Percentiles rank a stretch among this genome's conserved stretches.
These are phyloP conservation scores for Polyporus arcularius DNA, from an alignment of 768 basidiomycete species.

Conservation along the genomic window DNA sequence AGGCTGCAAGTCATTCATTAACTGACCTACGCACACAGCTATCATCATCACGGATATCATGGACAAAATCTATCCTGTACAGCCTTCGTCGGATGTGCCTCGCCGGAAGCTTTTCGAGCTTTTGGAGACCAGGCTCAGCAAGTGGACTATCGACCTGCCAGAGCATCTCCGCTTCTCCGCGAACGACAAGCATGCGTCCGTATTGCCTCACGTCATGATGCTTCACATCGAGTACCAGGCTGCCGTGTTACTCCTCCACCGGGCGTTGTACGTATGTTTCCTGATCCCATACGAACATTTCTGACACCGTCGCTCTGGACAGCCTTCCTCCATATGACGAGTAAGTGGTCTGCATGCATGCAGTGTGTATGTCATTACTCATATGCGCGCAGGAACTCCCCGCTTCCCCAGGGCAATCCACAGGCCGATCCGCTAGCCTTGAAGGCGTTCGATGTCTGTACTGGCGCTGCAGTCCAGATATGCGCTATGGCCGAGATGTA, in stretches of 20 bases:
- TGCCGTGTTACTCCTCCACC: constrained; percentile 69
- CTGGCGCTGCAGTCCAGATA: constrained; percentile 71
- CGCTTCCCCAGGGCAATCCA: not conserved
- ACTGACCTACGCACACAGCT: constrained; percentile 38
- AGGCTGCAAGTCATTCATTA: not conserved
- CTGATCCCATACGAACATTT: not conserved
- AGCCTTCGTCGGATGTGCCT: constrained; percentile 43
- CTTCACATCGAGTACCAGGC: constrained; percentile 79
- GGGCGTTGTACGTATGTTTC: constrained; percentile 67
- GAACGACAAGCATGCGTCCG: constrained; percentile 50
- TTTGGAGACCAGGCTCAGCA: constrained; percentile 69
- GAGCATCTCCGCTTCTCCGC: constrained; percentile 62
- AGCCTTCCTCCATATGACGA: constrained; percentile 77
- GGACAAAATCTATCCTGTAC: constrained; percentile 70
- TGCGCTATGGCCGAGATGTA: constrained; percentile 64
- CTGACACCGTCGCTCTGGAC: constrained; percentile 14
- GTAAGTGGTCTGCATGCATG: constrained; percentile 38
- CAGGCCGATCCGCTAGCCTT: constrained; percentile 45
- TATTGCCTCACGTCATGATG: constrained; percentile 66
- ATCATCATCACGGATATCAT: constrained; percentile 69
- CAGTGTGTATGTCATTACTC: not conserved
- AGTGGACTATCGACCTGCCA: constrained; percentile 73
- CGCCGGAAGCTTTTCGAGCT: constrained; percentile 51
- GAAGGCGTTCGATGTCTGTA: constrained; percentile 75
- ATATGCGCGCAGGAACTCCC: not conserved